Base-by-base conservation (phyloP, 2,329 filamentous ascomycete genomes). In the Fusarium robinianum region DNA sequence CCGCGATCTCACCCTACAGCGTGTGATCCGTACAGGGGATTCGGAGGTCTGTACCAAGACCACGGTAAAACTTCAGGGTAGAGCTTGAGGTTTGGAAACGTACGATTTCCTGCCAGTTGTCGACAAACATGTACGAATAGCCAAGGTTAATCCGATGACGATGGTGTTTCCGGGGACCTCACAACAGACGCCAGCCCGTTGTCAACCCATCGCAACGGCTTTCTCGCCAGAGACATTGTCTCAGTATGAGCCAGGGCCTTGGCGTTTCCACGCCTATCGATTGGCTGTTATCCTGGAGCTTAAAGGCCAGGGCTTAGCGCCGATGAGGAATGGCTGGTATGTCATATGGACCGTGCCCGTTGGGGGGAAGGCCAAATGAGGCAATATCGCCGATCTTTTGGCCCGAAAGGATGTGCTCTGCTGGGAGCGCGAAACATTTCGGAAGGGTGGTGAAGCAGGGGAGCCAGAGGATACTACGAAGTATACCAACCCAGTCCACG, bases 161-260 rank as follows among this genome's bases (percentile, higher is more conserved):
- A 34, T 53, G 19, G 34, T 55, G 41, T 41, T 36, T 41, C 33
- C 34, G 35, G 29, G 29, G 31, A 49, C 29, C 47, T 51, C 54
- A 41, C 31, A 29, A 10, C 31, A 38, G 22, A 22, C 40, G 37
- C 41, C 52, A 41, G 40, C 30, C 40, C 35, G 48, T 39, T 44
- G 39, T 55, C 55, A 24, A 39, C 39, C 35, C 52, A 46, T 29
- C 47, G 38, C 38, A 55, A 55, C 52, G 52, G 52, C 44, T 55
- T 38, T 47, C 41, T 51, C 55, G 56, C 48, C 53, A 50, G 34
- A 42, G 41, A 56, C 43, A 56, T 39, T 53, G 51, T 58, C 46
- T 56, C 36, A 54, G 41, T 46, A 41, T 12, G 17, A 46, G 12
- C 22, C 16, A 18, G 33, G 33, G 33, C 21, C 46, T 33, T 37